Evolutionary conservation across 208 protist genomes (phyloP).

Genomic region (Leishmania aethiopica): DNA sequence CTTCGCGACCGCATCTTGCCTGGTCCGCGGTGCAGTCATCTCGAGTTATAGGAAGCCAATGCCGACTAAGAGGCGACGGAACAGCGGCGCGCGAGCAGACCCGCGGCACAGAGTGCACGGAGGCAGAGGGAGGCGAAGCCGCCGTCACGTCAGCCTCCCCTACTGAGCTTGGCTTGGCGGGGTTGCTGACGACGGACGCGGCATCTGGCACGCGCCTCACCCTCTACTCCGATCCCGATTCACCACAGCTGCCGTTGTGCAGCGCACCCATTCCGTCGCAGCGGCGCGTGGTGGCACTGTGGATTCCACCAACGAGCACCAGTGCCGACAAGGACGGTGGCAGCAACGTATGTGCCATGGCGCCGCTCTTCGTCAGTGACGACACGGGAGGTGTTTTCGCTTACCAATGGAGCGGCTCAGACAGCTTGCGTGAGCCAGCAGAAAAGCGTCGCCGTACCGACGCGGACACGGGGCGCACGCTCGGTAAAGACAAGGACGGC

Average conservation of each 20-base stretch:
- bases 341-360: not conserved
- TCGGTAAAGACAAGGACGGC: not conserved
- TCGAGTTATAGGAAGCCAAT: constrained; percentile 13
- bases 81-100: constrained; percentile 25
- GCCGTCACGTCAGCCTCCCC: constrained; percentile 4
- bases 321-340: not conserved
- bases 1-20: constrained; percentile 50
- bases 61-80: constrained; percentile 31
- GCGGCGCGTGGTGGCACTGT: constrained; percentile 29
- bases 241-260: not conserved
- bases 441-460: constrained; percentile 3
- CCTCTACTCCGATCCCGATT: constrained; percentile 14
- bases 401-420: constrained; percentile 9
- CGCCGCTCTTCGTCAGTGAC: constrained; percentile 34
- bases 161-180: constrained; percentile 15
- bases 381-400: constrained; percentile 34
- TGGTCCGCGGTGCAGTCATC: constrained; percentile 17
- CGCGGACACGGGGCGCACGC: not conserved
- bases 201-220: constrained; percentile 33
- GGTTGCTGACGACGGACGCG: constrained; percentile 43
- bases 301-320: constrained; percentile 2
- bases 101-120: constrained; percentile 4
- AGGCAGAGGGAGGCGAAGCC: constrained; percentile 16
- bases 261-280: constrained; percentile 31
- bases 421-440: constrained; percentile 1